Base-by-base conservation (phyloP, 805 yeast species). In the Lachancea thermotolerans region DNA sequence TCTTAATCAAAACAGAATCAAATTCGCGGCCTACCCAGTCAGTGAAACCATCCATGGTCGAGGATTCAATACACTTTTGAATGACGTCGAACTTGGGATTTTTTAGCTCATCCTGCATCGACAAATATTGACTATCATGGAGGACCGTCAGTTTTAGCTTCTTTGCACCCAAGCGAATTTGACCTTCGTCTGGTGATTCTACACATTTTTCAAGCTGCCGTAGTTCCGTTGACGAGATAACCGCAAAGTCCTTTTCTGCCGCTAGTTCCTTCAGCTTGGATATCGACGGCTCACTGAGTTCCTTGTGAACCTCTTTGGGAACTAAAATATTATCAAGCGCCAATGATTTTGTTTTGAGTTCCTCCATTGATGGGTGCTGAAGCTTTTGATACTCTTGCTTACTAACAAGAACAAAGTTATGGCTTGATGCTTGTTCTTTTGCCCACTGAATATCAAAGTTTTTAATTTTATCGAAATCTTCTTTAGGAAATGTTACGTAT, bases 231-330 rank as follows among this genome's bases (percentile, higher is more conserved):
- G 32, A n/a, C 10, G 32, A 8, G 8, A 65, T 40, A n/a, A 64
- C 41, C 16, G 36, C 48, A 12, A 46, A 54, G 5, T 58, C 65
- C 17, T 57, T 51, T 4, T 47, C 45, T 8, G 54, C 40, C 2
- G 39, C n/a, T 3, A 47, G 21, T 5, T 34, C 37, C 2, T 41
- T 38, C 12, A 45, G 30, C 5, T 53, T 37, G 10, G 59, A 7
- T 21, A 21, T 7, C 7, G 60, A 16, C 41, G 15, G n/a, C 2
- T 30, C 11, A 39, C 9, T 21, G 29, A 5, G 29, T 17, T 18
- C 30, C 10, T n/a, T 5, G 29, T 39, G 11, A 36, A 39, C 11
- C 4, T 42, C 42, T 14, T 28, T 35, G 8, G 59, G 48, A 4
- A 55, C 12, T 12, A 55, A 10, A 1, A 48, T 45, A 29, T 45